Percentiles rank a stretch among this genome's conserved stretches.
phyloP scores from a whole-genome alignment of 1,284 basidiomycete species.

The Meira nashicola region DNA sequence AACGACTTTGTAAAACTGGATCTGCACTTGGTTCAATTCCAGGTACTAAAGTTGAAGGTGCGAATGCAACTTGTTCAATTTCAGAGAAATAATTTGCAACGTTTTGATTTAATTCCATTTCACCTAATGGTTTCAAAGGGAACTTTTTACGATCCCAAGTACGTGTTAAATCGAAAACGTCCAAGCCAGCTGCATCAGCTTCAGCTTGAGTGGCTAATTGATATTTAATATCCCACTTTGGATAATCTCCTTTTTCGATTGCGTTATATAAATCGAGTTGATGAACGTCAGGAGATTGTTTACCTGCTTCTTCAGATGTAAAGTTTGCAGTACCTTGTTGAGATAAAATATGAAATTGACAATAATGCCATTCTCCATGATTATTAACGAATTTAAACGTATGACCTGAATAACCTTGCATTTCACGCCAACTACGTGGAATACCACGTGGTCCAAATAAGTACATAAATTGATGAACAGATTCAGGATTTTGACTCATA shows the following conservation, averaged over 20 bases:
- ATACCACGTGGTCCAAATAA: conserved; percentile 67
- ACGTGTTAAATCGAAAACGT: conserved; percentile 40
- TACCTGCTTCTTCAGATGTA: conserved; percentile 27
- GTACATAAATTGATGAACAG: conserved; percentile 21
- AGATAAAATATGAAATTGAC: conserved; percentile 35
- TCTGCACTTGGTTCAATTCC: conserved; percentile 41
- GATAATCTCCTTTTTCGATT: conserved; percentile 42
- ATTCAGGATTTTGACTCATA: conserved; percentile 41
- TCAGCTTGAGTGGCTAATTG: conserved; percentile 35
- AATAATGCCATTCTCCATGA: conserved; percentile 35
- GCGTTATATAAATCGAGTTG: conserved; percentile 42
- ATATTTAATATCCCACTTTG: conserved; percentile 44
- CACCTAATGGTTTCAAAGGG: conserved; percentile 34
- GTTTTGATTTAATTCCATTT: conserved; percentile 39
- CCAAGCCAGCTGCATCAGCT: conserved; percentile 20
- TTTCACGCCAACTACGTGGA: conserved; percentile 64
- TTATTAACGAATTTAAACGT: conserved; percentile 35
- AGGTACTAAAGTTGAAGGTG: conserved; percentile 27
- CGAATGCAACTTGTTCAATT: conserved; percentile 37
- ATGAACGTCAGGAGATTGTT: conserved; percentile 26
- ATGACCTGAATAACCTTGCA: conserved; percentile 84
- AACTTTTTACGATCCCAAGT: conserved; percentile 32
- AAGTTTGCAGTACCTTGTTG: conserved; percentile 30
- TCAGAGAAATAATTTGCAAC: conserved; percentile 45
- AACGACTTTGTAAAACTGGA: conserved; percentile 41